Conservation (phyloP, 495 filamentous ascomycete species). For the Tuber melanosporum region DNA sequence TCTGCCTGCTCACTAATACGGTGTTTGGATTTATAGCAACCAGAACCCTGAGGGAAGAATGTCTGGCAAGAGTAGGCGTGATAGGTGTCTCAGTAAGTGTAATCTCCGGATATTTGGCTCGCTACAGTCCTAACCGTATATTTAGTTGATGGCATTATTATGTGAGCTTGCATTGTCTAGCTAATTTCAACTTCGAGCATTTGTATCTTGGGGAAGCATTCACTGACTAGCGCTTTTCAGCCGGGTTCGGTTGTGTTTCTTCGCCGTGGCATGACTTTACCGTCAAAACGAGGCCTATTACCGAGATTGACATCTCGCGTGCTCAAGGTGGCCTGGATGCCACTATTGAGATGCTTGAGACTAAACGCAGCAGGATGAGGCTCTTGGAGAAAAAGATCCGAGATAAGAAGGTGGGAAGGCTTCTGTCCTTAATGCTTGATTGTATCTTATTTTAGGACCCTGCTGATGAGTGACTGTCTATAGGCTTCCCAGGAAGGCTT, state of each 20-base stretch:
- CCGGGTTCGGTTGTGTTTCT: slow-evolving; percentile 74
- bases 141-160: slow-evolving; percentile 63
- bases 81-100: slow-evolving; percentile 59
- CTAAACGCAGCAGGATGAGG: slow-evolving; percentile 61
- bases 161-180: slow-evolving; percentile 37
- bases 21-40: slow-evolving; percentile 24
- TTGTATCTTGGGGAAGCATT: neutral
- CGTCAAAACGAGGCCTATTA: slow-evolving; percentile 54
- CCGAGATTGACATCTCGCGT: slow-evolving; percentile 62
- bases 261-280: slow-evolving; percentile 75
- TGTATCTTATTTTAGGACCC: neutral
- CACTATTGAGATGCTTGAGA: slow-evolving; percentile 64
- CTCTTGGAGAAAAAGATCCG: slow-evolving; percentile 50
- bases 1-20: neutral
- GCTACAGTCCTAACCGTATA: slow-evolving; percentile 22
- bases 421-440: slow-evolving; percentile 10
- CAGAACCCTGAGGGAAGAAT: slow-evolving; percentile 59
- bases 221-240: slow-evolving; percentile 11
- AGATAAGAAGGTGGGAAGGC: slow-evolving; percentile 30
- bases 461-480: slow-evolving; percentile 9
- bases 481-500: slow-evolving; percentile 50
- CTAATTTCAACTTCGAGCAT: slow-evolving; percentile 7
- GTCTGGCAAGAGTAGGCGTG: slow-evolving; percentile 69
- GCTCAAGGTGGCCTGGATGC: slow-evolving; percentile 69
- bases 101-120: neutral